Evolutionary conservation across 495 filamentous ascomycete species (phyloP).

Genomic region (Glutinoglossum americanum): DNA sequence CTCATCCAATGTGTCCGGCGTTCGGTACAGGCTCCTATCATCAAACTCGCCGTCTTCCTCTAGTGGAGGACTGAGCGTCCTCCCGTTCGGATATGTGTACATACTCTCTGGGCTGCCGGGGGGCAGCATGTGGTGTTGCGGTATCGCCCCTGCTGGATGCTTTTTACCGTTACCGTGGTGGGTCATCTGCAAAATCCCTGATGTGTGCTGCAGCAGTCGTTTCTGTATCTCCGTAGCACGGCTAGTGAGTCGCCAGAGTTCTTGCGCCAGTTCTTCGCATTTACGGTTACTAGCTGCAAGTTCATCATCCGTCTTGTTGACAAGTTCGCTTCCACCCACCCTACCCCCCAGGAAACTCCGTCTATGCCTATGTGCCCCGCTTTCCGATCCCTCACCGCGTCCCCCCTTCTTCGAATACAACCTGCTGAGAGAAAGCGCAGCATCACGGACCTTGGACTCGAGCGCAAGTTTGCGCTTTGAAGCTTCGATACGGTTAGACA

Average conservation of each 20-base stretch:
- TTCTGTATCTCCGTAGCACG: slow-evolving; percentile 46
- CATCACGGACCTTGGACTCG: slow-evolving; percentile 84
- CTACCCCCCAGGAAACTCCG: slow-evolving; percentile 32
- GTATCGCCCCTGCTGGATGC: slow-evolving; percentile 15
- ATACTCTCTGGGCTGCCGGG: slow-evolving; percentile 49
- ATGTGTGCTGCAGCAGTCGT: slow-evolving; percentile 69
- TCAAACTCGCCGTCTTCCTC: slow-evolving; percentile 41
- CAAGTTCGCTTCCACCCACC: slow-evolving; percentile 14
- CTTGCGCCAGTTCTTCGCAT: slow-evolving; percentile 64
- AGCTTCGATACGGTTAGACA: slow-evolving; percentile 55
- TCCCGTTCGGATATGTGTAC: slow-evolving; percentile 32
- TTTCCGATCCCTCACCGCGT: slow-evolving; percentile 16
- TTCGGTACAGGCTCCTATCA: slow-evolving; percentile 56
- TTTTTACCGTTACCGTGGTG: slow-evolving; percentile 40
- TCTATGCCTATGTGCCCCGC: slow-evolving; percentile 15
- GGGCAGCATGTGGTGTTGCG: slow-evolving; percentile 17
- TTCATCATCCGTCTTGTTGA: slow-evolving; percentile 49
- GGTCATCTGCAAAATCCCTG: slow-evolving; percentile 73
- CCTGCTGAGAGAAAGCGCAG: slow-evolving; percentile 62
- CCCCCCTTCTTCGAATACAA: slow-evolving; percentile 40
- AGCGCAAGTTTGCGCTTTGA: slow-evolving; percentile 66
- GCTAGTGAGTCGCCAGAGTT: slow-evolving; percentile 58
- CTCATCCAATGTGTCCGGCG: slow-evolving; percentile 43
- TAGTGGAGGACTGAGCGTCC: slow-evolving; percentile 18
- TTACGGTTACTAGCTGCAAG: slow-evolving; percentile 49